These are phyloP conservation scores for Epichloe festucae DNA, from an alignment of 2,329 filamentous ascomycete species.

Conservation along the genomic window DNA sequence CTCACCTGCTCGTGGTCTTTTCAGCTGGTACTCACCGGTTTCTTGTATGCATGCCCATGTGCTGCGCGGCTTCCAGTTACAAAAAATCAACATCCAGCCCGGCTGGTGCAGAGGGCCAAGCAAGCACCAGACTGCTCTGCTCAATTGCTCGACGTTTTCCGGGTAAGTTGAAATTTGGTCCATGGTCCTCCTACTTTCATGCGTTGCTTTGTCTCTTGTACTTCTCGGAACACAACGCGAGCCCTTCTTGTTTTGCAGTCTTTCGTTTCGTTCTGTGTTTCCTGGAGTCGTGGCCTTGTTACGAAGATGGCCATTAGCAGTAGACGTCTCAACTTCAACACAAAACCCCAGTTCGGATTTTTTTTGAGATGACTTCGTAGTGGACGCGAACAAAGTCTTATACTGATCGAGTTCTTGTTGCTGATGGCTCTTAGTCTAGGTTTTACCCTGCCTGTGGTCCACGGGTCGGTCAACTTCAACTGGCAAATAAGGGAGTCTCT, in stretches of 20 bases:
- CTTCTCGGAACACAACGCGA: too few species aligned
- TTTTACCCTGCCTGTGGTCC: neutral
- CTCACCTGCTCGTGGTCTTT: neutral
- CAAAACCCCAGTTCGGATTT: too few species aligned
- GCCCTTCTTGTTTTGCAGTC: too few species aligned
- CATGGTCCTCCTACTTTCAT: neutral
- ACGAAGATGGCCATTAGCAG: too few species aligned
- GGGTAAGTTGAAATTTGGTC: neutral
- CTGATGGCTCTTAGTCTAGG: neutral
- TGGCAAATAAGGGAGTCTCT: neutral
- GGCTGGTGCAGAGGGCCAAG: neutral
- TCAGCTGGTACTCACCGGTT: neutral
- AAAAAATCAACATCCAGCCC: neutral
- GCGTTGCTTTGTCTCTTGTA: too few species aligned
- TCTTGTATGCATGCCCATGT: neutral
- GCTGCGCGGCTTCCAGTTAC: neutral
- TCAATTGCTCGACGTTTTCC: neutral
- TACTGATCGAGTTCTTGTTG: neutral
- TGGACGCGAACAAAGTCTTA: neutral
- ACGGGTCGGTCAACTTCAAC: neutral
- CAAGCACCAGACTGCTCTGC: neutral
- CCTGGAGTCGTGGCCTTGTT: neutral
- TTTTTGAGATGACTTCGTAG: neutral
- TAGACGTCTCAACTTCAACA: too few species aligned
- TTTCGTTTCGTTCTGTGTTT: neutral